Evolutionary conservation across 1,284 basidiomycete genomes (phyloP), one percentile per base, ranked within the genome.

Genomic region (Trametes pubescens): DNA sequence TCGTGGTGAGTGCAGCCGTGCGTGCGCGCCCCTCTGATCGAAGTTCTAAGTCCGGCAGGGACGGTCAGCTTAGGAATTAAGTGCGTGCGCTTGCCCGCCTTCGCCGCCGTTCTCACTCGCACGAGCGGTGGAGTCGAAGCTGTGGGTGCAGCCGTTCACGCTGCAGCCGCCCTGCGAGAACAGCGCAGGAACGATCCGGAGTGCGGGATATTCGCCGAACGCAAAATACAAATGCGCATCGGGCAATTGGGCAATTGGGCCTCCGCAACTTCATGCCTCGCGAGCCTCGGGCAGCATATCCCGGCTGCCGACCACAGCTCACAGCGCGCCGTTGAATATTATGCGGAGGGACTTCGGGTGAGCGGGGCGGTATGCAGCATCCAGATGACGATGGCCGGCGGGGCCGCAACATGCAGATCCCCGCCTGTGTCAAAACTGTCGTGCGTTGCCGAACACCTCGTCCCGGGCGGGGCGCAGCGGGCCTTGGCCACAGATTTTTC

Each of bases 91-190:
- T 29, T 7, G 32, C 43, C 44, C 46, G 46, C 35, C 46, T 10
- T 18, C 2, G 18, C 8, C 43, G 53, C 43, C 40, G 40, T 55
- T 32, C 34, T 49, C 37, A 43, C 46, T 57, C 46, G 56, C 56
- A 57, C 56, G 56, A 57, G 46, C 35, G 21, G 56, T 49, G 56
- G 56, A 40, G 56, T 32, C 16, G 51, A 59, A 59, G 57, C 14
- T 21, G 51, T 32, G 49, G 49, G 21, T 22, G 38, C 38, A 43
- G 22, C 24, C 8, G 5, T 29, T 29, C 48, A 29, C 48, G 37
- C 40, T 35, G n/a, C 46, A 37, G 49, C 37, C 35, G 47, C 21
- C 47, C 48, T 51, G 47, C 47, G 37, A 49, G 56, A 37, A 43
- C 40, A 29, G 5, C 16, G 40, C 38, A 52, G 57, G 34, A 40